These are phyloP conservation scores for Carex cristatella DNA, from an alignment of 176 grass and related monocot genomes.

Conservation along the genomic window DNA sequence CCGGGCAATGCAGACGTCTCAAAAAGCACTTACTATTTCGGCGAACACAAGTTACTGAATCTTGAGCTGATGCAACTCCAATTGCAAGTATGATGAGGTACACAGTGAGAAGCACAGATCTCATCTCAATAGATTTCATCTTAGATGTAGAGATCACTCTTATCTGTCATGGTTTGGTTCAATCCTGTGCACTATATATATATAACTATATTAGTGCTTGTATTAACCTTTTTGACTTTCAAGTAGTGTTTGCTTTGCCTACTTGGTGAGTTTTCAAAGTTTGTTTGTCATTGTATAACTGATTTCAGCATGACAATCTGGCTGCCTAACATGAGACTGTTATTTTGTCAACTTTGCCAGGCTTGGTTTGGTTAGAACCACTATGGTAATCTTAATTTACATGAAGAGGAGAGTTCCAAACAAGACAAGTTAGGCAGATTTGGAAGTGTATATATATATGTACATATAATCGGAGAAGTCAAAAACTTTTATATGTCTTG, in stretches of 20 bases:
- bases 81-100: constrained; percentile 7
- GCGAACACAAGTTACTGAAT: neutral
- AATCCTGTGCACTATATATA: neutral
- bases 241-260: neutral
- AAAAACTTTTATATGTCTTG: neutral
- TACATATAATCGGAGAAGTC: neutral
- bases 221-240: constrained; percentile 8
- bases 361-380: constrained; percentile 3
- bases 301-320: constrained; percentile 10
- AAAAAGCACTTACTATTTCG: neutral
- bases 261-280: neutral
- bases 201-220: neutral
- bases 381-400: neutral
- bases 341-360: constrained; percentile 3
- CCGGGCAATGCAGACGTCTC: constrained; percentile 7
- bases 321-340: neutral
- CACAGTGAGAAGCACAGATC: neutral
- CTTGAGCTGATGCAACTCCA: constrained; percentile 17
- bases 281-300: neutral
- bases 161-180: neutral
- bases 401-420: neutral
- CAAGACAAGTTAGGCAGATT: neutral
- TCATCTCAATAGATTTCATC: neutral
- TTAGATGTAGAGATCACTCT: neutral
- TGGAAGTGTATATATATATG: neutral